Evolutionary conservation across 2,329 filamentous ascomycete species (phyloP), one percentile per base, ranked within the genome.

Genomic region (Aurifilum marmelostoma): DNA sequence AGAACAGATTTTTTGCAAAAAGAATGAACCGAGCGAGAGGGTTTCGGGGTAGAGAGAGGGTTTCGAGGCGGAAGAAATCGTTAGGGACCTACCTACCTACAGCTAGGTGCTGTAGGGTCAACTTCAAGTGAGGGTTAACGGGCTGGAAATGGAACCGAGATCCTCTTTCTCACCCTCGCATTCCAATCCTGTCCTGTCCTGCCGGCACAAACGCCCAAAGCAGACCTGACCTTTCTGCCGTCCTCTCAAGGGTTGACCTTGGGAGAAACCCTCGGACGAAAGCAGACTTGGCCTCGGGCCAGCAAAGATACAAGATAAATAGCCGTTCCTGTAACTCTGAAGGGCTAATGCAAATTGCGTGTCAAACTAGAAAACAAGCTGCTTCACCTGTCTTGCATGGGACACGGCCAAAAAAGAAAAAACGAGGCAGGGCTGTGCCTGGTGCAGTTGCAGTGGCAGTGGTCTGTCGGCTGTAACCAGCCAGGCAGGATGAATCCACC

Each of bases 1-100:
- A n/a, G n/a, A n/a, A n/a, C n/a, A 54, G 50, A 27, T 16, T 52
- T 60, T 39, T 60, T 60, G 56, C 56, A 60, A 32, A 59, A 18
- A 56, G 52, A 29, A 32, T 59, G 18, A n/a, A 24, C 34, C n/a
- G 39, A 24, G 34, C 34, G 37, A 12, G 34, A 39, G 12, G 34
- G 16, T n/a, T 37, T n/a, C n/a, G n/a, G n/a, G n/a, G n/a, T n/a
- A n/a, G n/a, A n/a, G n/a, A n/a, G 58, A 9, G 18, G 58, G 29
- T 60, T 34, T n/a, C n/a, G 34, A 34, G 16, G n/a, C n/a, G 32
- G 58, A 27, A 11, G 14, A 47, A 47, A 47, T 47, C 41, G 41
- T 5, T 47, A 47, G 41, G 41, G 18, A 34, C n/a, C n/a, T n/a
- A n/a, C n/a, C n/a, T n/a, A 47, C 41, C 21, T 21, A 47, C 58